phyloP scores from a whole-genome alignment of 2,329 filamentous ascomycete genomes.

The Elsinoe fawcettii region DNA sequence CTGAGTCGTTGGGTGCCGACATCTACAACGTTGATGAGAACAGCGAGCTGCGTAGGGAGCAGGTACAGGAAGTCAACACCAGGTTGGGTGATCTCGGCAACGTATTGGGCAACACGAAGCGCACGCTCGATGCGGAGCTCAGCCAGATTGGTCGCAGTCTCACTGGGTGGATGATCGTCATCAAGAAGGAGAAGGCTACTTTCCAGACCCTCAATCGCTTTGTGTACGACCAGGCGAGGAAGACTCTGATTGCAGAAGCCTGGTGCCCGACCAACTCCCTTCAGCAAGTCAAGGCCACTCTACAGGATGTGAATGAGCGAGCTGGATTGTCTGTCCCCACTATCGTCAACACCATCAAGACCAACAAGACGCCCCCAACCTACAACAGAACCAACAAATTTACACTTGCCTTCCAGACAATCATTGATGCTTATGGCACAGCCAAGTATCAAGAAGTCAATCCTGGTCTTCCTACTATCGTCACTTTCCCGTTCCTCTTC shows the following conservation, averaged over 20 bases:
- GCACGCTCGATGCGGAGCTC: conserved; percentile 84
- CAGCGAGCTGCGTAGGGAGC: conserved; percentile 85
- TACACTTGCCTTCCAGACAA: conserved; percentile 95
- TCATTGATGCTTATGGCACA: conserved; percentile 96
- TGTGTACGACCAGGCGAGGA: conserved; percentile 90
- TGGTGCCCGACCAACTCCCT: conserved; percentile 94
- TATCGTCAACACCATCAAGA: conserved; percentile 95
- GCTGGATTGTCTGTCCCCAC: conserved; percentile 95
- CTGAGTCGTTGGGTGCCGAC: conserved; percentile 90
- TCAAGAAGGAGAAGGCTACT: conserved; percentile 97
- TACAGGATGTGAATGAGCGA: conserved; percentile 93
- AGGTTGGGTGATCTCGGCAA: conserved; percentile 84
- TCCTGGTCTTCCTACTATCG: conserved; percentile 85
- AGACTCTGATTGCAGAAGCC: conserved; percentile 93
- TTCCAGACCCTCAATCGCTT: conserved; percentile 94
- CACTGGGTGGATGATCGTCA: conserved; percentile 93
- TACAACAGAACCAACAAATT: conserved; percentile 99
- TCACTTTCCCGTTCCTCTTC: conserved; percentile 99
- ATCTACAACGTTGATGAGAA: conserved; percentile 98
- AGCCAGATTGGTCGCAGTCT: conserved; percentile 87
- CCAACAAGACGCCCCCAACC: conserved; percentile 93
- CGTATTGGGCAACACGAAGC: conserved; percentile 90
- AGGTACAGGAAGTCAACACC: conserved; percentile 95
- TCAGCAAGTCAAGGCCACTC: conserved; percentile 78
- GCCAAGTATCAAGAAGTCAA: conserved; percentile 97